Evolutionary conservation across 371 early-diverging fungal species (phyloP), one percentile per base, ranked within the genome.

Genomic region (Lichtheimia ornata): DNA sequence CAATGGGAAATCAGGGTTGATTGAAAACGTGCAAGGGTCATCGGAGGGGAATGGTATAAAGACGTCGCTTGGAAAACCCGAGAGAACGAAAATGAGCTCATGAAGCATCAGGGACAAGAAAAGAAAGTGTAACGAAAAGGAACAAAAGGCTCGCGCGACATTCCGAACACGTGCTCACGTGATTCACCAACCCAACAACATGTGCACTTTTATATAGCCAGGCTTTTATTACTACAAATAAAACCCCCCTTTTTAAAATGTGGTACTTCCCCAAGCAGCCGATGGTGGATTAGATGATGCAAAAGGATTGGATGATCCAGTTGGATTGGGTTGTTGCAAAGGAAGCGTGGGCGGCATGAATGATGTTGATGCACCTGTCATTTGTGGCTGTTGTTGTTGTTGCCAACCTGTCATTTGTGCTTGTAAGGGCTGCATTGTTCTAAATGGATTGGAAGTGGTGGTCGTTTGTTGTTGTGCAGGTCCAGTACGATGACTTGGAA

Each of bases 41-140:
- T 63, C 64, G 4, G 84, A 71, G 22, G 88, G 89, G 55, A 66
- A 69, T 3, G 88, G 85, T 5, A 78, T 70, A 69, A 91, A 90
- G 41, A 92, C 72, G 63, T 87, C 85, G 30, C 90, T 87, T 15
- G 88, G 77, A 60, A 82, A 77, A 7, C 93, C 93, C 15, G 85
- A 76, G 28, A 92, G 74, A 11, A 84, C 82, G 61, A 89, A 75
- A 42, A 92, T 78, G 50, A 92, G 72, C 79, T 92, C 93, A 73
- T 92, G 93, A 28, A 91, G 82, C 93, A 92, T 92, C n/a, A 52
- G 42, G 27, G 22, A 47, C 17, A 47, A 47, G 18, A 45, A 25
- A 44, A 56, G 13, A 42, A 27, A 42, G 27, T 42, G 14, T 42
- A 20, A 2, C 17, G 11, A 18, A 50, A 11, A 9, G 35, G 6